A percentile compares a stretch with the other conserved stretches of the same genome.
Conservation (phyloP, 1,284 basidiomycete genomes). For the Filobasidium uniguttulatum region DNA sequence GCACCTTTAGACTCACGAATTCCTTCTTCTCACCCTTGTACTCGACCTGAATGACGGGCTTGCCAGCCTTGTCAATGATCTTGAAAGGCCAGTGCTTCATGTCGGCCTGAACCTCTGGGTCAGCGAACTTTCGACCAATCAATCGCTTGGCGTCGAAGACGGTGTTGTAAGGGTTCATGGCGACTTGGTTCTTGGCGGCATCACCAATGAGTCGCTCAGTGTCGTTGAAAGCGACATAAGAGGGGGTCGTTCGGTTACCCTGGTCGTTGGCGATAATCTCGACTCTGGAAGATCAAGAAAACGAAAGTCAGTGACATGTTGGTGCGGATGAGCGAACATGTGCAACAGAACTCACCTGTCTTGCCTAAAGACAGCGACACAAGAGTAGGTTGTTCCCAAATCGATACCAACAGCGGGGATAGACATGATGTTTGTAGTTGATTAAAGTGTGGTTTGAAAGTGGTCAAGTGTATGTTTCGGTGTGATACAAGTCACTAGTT, state of each 20-base stretch:
- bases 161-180: slow-evolving; percentile 87
- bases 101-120: slow-evolving; percentile 67
- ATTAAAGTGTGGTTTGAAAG: background rate
- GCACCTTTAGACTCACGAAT: slow-evolving; percentile 50
- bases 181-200: slow-evolving; percentile 90
- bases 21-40: slow-evolving; percentile 75
- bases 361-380: slow-evolving; percentile 93
- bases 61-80: slow-evolving; percentile 63
- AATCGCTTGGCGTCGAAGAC: slow-evolving; percentile 97
- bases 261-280: slow-evolving; percentile 96
- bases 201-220: slow-evolving; percentile 71
- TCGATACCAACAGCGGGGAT: slow-evolving; percentile 13
- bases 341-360: slow-evolving; percentile 42
- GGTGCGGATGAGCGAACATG: background rate
- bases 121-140: slow-evolving; percentile 49
- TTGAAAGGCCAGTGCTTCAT: slow-evolving; percentile 58
- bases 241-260: slow-evolving; percentile 92
- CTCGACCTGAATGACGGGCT: slow-evolving; percentile 71
- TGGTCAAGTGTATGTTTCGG: background rate
- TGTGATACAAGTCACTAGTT: background rate
- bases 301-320: background rate
- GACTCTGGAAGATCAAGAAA: slow-evolving; percentile 42
- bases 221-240: slow-evolving; percentile 85
- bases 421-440: background rate
- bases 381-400: slow-evolving; percentile 25